Evolutionary conservation across 306 rosid species (phyloP), one percentile per base, ranked within the genome.

Genomic region (Vachellia pachyceras): DNA sequence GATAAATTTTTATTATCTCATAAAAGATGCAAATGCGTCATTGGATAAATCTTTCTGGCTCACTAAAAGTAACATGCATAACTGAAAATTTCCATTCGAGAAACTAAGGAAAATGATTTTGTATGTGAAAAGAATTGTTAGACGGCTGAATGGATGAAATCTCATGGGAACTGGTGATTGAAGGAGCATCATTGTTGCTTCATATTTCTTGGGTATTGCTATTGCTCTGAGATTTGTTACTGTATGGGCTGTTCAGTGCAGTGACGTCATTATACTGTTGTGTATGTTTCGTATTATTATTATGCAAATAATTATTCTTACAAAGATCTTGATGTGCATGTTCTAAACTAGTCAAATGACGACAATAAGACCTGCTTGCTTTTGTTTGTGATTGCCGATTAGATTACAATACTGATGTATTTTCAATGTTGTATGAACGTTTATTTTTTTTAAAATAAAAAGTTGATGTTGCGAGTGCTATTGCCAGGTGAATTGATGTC

Each of bases 401-500:
- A 15, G 3, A 57, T 36, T 44, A 39, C 29, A 52, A 65, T 50
- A 76, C 29, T 80, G 40, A 13, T 70, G 44, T 42, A 78, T 67
- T n/a, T 68, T 54, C 25, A 54, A 54, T 41, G 33, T 82, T 52
- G 37, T 80, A 58, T 70, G 50, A 23, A 36, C 17, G 1, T 60
- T 4, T 25, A 10, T 6, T 63, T 42, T 6, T 10, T 3, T 69
- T n/a, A n/a, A n/a, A n/a, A n/a, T n/a, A 42, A 10, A 67, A 25
- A 37, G 64, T 52, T 89, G 80, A 84, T 80, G n/a, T 76, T 81
- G 70, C 77, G 78, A 75, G 60, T 83, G 82, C 83, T 71, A 69
- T 91, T 86, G 78, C 61, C 77, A 95, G 99, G 97, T 81, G 90
- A 83, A 84, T 78, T 86, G 89, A 87, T 93, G 78, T 90, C 97